Percentiles rank a stretch among this genome's conserved stretches.
Evolutionary conservation across 177 flowering plant species (phyloP).

Genomic region (Vitis hybrid): DNA sequence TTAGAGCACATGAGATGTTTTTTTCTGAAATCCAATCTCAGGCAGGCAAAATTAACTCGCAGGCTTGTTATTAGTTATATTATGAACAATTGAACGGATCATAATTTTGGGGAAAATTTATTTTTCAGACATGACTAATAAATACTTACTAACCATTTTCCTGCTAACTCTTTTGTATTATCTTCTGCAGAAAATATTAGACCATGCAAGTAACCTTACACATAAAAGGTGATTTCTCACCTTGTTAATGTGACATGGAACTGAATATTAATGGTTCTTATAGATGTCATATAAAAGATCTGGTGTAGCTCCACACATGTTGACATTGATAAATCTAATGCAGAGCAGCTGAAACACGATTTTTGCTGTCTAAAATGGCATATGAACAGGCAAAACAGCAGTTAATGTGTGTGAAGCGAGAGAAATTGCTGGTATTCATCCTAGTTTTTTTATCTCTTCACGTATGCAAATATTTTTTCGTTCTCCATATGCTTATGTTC

Average conservation of each 20-base stretch:
- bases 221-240: constrained; percentile 43
- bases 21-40: constrained; percentile 41
- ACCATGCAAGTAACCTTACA: constrained; percentile 17
- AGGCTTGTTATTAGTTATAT: not conserved
- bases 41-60: constrained; percentile 33
- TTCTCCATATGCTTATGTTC: not conserved
- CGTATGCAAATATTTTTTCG: not conserved
- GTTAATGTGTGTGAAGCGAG: constrained; percentile 43
- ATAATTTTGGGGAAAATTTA: not conserved
- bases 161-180: constrained; percentile 8
- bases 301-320: not conserved
- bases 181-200: constrained; percentile 39
- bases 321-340: constrained; percentile 16
- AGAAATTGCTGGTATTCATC: constrained; percentile 42
- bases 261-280: not conserved
- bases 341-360: constrained; percentile 56
- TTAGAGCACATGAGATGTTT: constrained; percentile 38
- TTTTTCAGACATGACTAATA: not conserved
- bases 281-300: not conserved
- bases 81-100: not conserved
- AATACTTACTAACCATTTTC: constrained; percentile 3
- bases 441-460: constrained; percentile 1
- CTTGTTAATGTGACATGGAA: not conserved
- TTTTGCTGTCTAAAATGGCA: constrained; percentile 34
- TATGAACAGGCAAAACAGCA: constrained; percentile 54